Base-by-base conservation (phyloP, 129 eudicot species). In the Cynara cardunculus region DNA sequence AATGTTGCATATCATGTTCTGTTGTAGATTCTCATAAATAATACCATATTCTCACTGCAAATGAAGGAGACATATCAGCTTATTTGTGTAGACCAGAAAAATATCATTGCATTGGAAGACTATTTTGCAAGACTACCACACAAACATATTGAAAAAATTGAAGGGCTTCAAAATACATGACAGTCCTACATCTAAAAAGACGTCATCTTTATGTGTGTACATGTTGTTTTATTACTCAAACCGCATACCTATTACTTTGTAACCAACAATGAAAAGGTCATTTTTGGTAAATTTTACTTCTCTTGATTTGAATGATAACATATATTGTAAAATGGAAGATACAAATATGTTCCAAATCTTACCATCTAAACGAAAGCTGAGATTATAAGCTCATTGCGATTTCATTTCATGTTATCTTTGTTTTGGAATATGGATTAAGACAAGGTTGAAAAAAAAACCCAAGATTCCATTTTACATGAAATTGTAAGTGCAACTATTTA, bases 41-140 rank as follows among this genome's bases (percentile, higher is more conserved):
- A 94, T 72, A 89, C 84, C 0, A 97, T 94, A 13, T 94, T 94
- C 89, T 94, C 98, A 2, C 91, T 78, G 53, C 92, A 92, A 18
- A 94, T 94, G 98, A 80, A 78, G 4, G 98, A 94, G 81, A 94
- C 97, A 4, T 94, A 90, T 80, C 59, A 62, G 27, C 91, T 92
- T 84, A 96, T 94, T n/a, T 97, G 98, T 13, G 97, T 94, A 80
- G 98, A 94, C 72, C 86, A 86, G 30, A 94, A 92, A 85, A 96
- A 90, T 69, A 73, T 94, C 10, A 76, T 87, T 35, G 67, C 97
- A 2, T 84, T 94, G 11, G 98, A 94, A 91, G 92, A 94, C 44
- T 94, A 94, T 85, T 87, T 94, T n/a, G 91, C 98, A 94, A 89
- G 98, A 94, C 83, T 94, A 94, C 87, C 92, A 90, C 89, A 76